A percentile compares a stretch with the other conserved stretches of the same genome.
These are phyloP conservation scores for Chlorophyllum brunneum DNA, from an alignment of 768 basidiomycete species.

Conservation along the genomic window DNA sequence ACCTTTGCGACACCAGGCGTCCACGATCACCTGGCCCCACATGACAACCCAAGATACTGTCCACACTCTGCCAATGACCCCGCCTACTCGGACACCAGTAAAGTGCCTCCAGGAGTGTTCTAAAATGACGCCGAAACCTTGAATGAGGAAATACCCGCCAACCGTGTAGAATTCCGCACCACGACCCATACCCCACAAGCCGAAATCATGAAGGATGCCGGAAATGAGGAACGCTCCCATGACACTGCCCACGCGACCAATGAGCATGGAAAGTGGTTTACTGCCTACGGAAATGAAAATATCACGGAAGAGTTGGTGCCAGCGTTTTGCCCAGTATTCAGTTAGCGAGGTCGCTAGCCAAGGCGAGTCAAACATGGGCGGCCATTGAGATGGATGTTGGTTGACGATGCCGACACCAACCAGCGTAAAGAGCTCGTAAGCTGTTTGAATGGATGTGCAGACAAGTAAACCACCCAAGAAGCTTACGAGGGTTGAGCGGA, in stretches of 20 bases:
- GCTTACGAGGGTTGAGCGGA: slow-evolving; percentile 43
- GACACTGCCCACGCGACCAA: slow-evolving; percentile 47
- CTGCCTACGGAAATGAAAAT: slow-evolving; percentile 50
- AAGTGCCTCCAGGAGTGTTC: slow-evolving; percentile 42
- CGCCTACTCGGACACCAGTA: slow-evolving; percentile 45
- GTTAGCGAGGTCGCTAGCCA: slow-evolving; percentile 55
- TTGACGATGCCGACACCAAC: slow-evolving; percentile 41
- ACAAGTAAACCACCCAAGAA: slow-evolving; percentile 39
- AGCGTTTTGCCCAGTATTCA: slow-evolving; percentile 59
- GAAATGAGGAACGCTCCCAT: slow-evolving; percentile 60
- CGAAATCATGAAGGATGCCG: slow-evolving; percentile 55
- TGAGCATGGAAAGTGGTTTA: slow-evolving; percentile 33
- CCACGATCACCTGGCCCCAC: slow-evolving; percentile 46
- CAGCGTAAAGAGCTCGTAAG: slow-evolving; percentile 39
- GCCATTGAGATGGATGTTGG: slow-evolving; percentile 55
- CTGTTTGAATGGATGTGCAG: slow-evolving; percentile 40
- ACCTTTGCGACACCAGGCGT: slow-evolving; percentile 45
- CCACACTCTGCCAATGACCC: slow-evolving; percentile 52
- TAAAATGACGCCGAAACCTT: slow-evolving; percentile 46
- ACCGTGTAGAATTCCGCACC: slow-evolving; percentile 42
- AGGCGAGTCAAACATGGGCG: slow-evolving; percentile 56
- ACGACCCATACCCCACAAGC: slow-evolving; percentile 53
- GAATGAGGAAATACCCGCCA: slow-evolving; percentile 53
- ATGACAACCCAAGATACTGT: slow-evolving; percentile 38
- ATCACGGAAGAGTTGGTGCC: slow-evolving; percentile 68